Evolutionary conservation across 2,329 filamentous ascomycete genomes (phyloP).

Genomic region (Daldinia sp.): DNA sequence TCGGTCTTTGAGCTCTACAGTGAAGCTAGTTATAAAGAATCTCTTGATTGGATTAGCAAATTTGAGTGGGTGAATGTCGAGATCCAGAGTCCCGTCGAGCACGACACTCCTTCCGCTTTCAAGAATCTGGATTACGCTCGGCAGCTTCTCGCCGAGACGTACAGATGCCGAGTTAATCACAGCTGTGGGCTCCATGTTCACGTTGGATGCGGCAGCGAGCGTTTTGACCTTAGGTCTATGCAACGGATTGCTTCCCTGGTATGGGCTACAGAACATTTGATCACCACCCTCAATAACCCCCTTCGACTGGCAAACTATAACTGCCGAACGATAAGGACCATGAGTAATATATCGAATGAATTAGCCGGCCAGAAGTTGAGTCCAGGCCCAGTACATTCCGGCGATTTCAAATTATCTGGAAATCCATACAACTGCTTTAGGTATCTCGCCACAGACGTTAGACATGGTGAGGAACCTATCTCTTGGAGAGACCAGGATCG

Average conservation of each 20-base stretch:
- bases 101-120: conserved; percentile 18
- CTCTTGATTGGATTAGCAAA: neutral
- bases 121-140: conserved; percentile 22
- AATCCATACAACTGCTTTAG: neutral
- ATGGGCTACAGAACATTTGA: conserved; percentile 30
- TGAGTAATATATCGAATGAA: conserved; percentile 6
- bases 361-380: neutral
- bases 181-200: conserved; percentile 36
- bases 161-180: conserved; percentile 21
- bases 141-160: conserved; percentile 7
- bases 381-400: neutral
- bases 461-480: conserved; percentile 26
- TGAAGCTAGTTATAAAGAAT: neutral
- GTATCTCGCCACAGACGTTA: neutral
- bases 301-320: neutral
- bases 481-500: conserved; percentile 17
- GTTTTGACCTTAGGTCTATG: conserved; percentile 13
- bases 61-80: conserved; percentile 24
- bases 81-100: conserved; percentile 21
- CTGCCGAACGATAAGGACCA: neutral
- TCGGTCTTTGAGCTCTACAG: neutral
- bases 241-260: conserved; percentile 21
- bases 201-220: conserved; percentile 29
- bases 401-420: neutral
- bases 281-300: conserved; percentile 28